Percentiles rank a stretch among this genome's conserved stretches.
Evolutionary conservation across 139 green algal species (phyloP).

Genomic region (Gonium pectorale): DNA sequence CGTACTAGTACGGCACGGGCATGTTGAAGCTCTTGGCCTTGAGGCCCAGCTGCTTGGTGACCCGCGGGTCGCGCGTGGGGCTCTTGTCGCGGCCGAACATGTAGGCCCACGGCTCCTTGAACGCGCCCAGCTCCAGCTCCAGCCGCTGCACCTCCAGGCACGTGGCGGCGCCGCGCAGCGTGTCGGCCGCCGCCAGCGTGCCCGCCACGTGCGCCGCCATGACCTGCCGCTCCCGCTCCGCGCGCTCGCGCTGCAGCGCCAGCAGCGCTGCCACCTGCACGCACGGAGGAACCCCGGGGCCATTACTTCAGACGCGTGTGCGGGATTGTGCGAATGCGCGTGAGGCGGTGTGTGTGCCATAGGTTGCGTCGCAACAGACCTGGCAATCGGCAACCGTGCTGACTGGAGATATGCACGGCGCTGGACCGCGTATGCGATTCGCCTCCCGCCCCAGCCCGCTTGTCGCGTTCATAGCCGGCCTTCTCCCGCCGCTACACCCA

Average conservation of each 20-base stretch:
- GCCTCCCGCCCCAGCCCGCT: no score
- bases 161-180: neutral
- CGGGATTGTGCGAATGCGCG: no score
- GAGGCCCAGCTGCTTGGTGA: neutral
- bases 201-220: neutral
- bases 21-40: constrained; percentile 20
- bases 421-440: no score
- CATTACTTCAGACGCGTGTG: no score
- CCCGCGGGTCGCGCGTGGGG: neutral
- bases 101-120: constrained; percentile 48
- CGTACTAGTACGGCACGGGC: neutral
- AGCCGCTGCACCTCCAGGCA: constrained; percentile 39
- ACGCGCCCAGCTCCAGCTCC: constrained; percentile 48
- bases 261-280: constrained; percentile 40
- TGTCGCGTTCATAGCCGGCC: no score
- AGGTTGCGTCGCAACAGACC: no score
- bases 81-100: constrained; percentile 11
- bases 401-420: no score
- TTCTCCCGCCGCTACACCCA: no score
- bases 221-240: neutral
- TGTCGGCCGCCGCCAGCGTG: constrained; percentile 38
- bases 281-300: no score
- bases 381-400: no score
- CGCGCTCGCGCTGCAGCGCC: constrained; percentile 16
- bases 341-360: no score